Evolutionary conservation across 2,329 filamentous ascomycete species (phyloP).

Genomic region (Diaporthe eres): DNA sequence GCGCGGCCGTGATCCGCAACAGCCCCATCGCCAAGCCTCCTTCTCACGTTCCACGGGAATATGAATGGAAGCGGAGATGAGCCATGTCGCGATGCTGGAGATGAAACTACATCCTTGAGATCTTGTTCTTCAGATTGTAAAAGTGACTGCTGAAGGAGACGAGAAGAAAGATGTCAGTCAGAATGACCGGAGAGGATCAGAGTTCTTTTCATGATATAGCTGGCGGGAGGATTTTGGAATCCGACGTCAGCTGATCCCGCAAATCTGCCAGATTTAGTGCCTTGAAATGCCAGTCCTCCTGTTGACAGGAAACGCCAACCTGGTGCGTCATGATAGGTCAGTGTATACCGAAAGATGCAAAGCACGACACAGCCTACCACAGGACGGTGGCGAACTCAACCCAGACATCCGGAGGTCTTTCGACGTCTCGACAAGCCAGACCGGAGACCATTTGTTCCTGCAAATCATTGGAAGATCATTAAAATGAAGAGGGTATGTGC

Average conservation of each 20-base stretch:
- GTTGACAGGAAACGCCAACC: neutral
- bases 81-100: neutral
- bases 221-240: conserved; percentile 4
- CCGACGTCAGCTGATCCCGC: neutral
- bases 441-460: neutral
- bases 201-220: neutral
- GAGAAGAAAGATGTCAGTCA: neutral
- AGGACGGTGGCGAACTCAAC: neutral
- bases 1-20: conserved; percentile 22
- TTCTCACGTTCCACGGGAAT: conserved; percentile 13
- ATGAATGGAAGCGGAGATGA: conserved; percentile 25
- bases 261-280: neutral
- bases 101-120: neutral
- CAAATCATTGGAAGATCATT: neutral
- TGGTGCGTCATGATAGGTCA: neutral
- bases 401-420: neutral
- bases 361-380: neutral
- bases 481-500: neutral
- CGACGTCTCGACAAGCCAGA: neutral
- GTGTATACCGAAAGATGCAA: neutral
- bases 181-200: neutral
- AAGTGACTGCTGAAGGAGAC: neutral
- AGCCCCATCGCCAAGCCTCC: conserved; percentile 33
- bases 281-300: neutral
- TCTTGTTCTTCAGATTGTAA: neutral